Conservation (phyloP, 495 filamentous ascomycete genomes). For the Podospora pseudopauciseta region DNA sequence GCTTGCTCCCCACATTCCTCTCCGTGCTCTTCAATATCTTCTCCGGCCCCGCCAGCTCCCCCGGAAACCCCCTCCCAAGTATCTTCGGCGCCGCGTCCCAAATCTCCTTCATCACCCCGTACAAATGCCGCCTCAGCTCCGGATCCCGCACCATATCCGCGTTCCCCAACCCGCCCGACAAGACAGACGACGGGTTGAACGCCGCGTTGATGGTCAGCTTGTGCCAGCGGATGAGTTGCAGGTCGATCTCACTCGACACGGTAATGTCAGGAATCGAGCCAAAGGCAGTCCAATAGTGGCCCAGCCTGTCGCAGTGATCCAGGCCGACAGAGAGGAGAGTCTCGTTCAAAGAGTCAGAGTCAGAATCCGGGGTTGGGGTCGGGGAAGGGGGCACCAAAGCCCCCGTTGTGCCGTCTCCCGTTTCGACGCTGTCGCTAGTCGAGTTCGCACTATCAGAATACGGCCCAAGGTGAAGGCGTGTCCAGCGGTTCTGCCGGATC, state of each 20-base stretch:
- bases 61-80: slow-evolving; percentile 42
- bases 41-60: slow-evolving; percentile 51
- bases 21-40: slow-evolving; percentile 52
- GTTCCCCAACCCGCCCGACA: slow-evolving; percentile 54
- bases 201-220: slow-evolving; percentile 63
- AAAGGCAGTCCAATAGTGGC: slow-evolving; percentile 37
- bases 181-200: slow-evolving; percentile 60
- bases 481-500: slow-evolving; percentile 60
- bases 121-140: slow-evolving; percentile 47
- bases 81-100: slow-evolving; percentile 52
- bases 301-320: slow-evolving; percentile 28
- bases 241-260: slow-evolving; percentile 44
- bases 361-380: slow-evolving; percentile 23
- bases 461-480: slow-evolving; percentile 54
- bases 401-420: slow-evolving; percentile 19
- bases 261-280: slow-evolving; percentile 54
- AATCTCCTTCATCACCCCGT: slow-evolving; percentile 57
- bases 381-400: slow-evolving; percentile 6
- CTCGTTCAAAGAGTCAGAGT: slow-evolving; percentile 11
- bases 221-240: slow-evolving; percentile 60
- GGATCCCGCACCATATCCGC: slow-evolving; percentile 50
- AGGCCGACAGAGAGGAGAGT: slow-evolving; percentile 11
- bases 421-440: neutral
- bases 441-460: slow-evolving; percentile 38
- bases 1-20: slow-evolving; percentile 53